Base-by-base conservation (phyloP, 208 protist genomes). In the Leishmania major region DNA sequence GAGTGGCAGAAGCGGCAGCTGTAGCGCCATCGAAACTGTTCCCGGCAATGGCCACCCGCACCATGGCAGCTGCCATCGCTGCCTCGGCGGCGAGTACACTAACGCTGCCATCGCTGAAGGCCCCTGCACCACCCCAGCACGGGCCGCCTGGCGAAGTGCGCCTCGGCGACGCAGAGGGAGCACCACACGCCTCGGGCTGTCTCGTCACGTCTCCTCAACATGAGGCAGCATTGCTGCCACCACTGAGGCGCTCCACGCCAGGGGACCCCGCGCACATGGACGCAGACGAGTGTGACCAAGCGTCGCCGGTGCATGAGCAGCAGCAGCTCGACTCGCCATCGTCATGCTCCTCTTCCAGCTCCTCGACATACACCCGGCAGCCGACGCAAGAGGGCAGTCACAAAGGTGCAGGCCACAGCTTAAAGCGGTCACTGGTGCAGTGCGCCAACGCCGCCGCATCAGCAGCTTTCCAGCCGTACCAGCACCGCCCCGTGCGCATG, bases 1-100 rank as follows among this genome's bases (percentile, higher is more conserved):
- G 5, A 45, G 15, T 62, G 17, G 74, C 74, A 3, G 53, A 31
- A 66, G 74, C 74, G 53, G 49, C 40, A 17, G 35, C 53, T 5
- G 70, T 22, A 15, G 70, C 22, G 74, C 74, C 74, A 31, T 78
- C 74, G 37, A 78, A 78, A 78, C 49, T 78, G 31, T 78, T 78
- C 22, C 74, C 74, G n/a, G 74, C 51, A 60, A 78, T 78, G 49
- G 74, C 35, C 37, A 22, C 53, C 25, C 74, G 74, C 53, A 78
- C 74, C 53, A 66, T 78, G 57, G 49, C 74, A 15, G 74, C 74
- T 15, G 74, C 74, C 53, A 59, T 78, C 15, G 74, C 74, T 7
- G 74, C 74, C 74, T 78, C 74, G n/a, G 57, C 53, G 31, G 74
- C 74, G 45, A 57, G 45, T 31, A 55, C 43, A 49, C 28, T 45